Percentiles rank a stretch among this genome's conserved stretches.
Evolutionary conservation across 2,329 filamentous ascomycete genomes (phyloP).

Genomic region (Leptographium flavum): DNA sequence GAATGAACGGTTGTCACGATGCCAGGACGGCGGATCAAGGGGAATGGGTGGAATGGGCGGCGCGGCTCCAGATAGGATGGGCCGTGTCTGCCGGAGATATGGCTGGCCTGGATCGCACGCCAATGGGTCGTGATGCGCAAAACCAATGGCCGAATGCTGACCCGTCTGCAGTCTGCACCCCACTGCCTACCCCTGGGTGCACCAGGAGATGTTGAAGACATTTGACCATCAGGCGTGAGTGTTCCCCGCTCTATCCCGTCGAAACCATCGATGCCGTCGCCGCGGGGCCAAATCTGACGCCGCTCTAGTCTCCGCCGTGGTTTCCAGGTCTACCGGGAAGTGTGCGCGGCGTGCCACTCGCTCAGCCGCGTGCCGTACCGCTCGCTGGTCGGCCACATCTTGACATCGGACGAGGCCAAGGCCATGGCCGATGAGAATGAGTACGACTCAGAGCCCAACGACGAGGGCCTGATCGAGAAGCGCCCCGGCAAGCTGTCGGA

Average conservation of each 20-base stretch:
- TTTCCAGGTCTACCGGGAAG: slow-evolving; percentile 98
- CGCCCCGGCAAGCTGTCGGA: slow-evolving; percentile 96
- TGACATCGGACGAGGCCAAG: slow-evolving; percentile 98
- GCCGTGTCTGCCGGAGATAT: no score
- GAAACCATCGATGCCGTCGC: no score
- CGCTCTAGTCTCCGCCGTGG: slow-evolving; percentile 73
- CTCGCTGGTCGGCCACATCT: slow-evolving; percentile 71
- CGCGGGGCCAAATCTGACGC: no score
- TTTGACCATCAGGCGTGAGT: slow-evolving; percentile 94
- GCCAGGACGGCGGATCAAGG: neutral
- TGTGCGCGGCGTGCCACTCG: slow-evolving; percentile 96
- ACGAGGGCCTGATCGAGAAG: slow-evolving; percentile 96
- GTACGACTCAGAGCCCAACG: slow-evolving; percentile 96
- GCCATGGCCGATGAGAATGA: slow-evolving; percentile 94
- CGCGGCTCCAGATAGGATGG: neutral
- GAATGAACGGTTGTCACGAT: slow-evolving; percentile 12
- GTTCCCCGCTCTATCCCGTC: no score
- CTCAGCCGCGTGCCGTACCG: slow-evolving; percentile 90
- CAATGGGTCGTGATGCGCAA: neutral
- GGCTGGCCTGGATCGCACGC: neutral
- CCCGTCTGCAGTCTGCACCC: slow-evolving; percentile 60
- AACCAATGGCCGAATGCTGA: slow-evolving; percentile 14
- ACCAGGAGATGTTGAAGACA: slow-evolving; percentile 82
- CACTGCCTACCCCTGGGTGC: slow-evolving; percentile 90
- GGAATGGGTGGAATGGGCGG: neutral